Evolutionary conservation across 1,284 basidiomycete genomes (phyloP).

Genomic region (Phellopilus nigrolimitatus): DNA sequence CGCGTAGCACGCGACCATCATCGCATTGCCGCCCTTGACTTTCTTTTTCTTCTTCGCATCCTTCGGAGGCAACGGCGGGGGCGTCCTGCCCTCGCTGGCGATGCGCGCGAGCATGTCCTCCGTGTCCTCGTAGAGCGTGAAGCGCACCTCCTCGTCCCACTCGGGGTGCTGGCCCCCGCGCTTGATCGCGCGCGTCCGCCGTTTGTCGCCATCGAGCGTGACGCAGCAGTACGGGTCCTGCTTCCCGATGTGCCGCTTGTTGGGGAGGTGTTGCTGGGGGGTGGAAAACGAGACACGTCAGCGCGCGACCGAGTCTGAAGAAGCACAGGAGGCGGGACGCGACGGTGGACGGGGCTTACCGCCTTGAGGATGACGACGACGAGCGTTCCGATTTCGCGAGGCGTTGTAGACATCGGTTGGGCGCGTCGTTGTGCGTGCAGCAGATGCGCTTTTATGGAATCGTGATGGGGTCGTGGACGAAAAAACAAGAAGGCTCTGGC

Average conservation of each 20-base stretch:
- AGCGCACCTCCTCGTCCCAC: conserved; percentile 98
- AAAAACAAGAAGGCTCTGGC: not conserved
- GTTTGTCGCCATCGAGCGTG: conserved; percentile 73
- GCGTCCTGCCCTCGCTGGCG: conserved; percentile 48
- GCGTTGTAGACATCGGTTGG: conserved; percentile 46
- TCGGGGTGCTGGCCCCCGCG: conserved; percentile 97
- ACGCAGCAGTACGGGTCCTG: conserved; percentile 95
- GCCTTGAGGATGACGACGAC: conserved; percentile 94
- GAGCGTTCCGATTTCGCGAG: conserved; percentile 86
- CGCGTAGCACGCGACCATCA: conserved; percentile 87
- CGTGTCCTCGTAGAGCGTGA: conserved; percentile 81
- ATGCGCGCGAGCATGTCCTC: conserved; percentile 57
- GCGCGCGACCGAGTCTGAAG: conserved; percentile 20
- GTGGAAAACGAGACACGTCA: conserved; percentile 21
- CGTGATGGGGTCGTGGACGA: not conserved
- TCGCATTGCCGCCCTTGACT: conserved; percentile 69
- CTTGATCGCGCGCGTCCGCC: conserved; percentile 86
- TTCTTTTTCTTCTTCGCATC: conserved; percentile 48
- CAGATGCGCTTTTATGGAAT: not conserved
- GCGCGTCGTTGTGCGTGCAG: conserved; percentile 2
- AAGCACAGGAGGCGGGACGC: conserved; percentile 12
- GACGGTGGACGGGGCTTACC: conserved; percentile 48
- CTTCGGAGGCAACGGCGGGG: conserved; percentile 52
- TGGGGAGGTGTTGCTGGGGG: conserved; percentile 81
- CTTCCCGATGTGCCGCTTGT: conserved; percentile 93